A percentile compares a stretch with the other conserved stretches of the same genome.
Evolutionary conservation across 108 stramenopile species (phyloP).

Genomic region (Stephanodiscus minutulus): DNA sequence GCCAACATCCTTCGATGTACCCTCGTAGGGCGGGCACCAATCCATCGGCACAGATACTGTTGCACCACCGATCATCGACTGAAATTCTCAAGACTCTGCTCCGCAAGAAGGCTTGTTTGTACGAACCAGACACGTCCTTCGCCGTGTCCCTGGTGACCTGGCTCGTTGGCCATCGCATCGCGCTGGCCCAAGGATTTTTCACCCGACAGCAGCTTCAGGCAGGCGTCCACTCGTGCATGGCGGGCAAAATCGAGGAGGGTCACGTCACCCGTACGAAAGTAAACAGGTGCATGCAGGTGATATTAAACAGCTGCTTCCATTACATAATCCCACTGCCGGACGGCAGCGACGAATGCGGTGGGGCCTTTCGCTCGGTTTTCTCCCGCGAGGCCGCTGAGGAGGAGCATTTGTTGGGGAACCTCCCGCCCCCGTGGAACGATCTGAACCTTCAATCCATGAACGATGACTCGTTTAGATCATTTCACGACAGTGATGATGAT

Average conservation of each 20-base stretch:
- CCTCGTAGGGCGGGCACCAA: conserved; percentile 11
- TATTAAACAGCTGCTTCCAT: conserved; percentile 90
- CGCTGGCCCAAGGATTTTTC: conserved; percentile 76
- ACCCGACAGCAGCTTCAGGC: conserved; percentile 86
- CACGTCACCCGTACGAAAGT: conserved; percentile 87
- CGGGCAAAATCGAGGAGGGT: conserved; percentile 73
- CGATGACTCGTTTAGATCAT: conserved; percentile 13
- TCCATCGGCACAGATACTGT: conserved; percentile 16
- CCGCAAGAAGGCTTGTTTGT: conserved; percentile 88
- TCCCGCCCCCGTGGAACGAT: conserved; percentile 79
- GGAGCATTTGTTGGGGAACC: conserved; percentile 52
- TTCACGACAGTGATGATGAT: conserved; percentile 56
- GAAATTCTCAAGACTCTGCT: conserved; percentile 88
- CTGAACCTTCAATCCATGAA: conserved; percentile 33
- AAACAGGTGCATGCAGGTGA: conserved; percentile 92
- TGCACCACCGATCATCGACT: conserved; percentile 59
- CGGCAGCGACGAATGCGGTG: conserved; percentile 84
- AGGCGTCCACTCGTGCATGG: conserved; percentile 83
- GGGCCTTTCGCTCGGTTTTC: conserved; percentile 62
- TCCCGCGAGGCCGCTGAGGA: conserved; percentile 58
- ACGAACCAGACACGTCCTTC: conserved; percentile 85
- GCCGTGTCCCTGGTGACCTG: conserved; percentile 86
- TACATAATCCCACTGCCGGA: conserved; percentile 88
- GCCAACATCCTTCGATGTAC: conserved; percentile 7
- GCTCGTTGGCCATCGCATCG: conserved; percentile 81